Conservation (phyloP, 352 stramenopile species). For the Aphanomyces stellatus region DNA sequence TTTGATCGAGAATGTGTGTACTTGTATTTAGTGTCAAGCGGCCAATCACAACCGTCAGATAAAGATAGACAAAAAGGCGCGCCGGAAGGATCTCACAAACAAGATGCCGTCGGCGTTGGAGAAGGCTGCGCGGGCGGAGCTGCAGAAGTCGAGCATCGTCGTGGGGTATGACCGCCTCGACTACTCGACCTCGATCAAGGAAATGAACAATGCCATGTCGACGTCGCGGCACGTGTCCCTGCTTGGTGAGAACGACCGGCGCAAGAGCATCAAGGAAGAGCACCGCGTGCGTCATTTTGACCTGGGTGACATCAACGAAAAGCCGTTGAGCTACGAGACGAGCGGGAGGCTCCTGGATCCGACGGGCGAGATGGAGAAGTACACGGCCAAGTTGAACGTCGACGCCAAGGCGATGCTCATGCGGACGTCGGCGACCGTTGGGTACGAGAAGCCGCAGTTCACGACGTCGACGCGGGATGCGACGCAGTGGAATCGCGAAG, state of each 20-base stretch:
- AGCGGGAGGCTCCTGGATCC: slow-evolving; percentile 41
- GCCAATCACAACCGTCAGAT: too few species aligned
- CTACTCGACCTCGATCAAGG: slow-evolving; percentile 12
- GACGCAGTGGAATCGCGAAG: slow-evolving; percentile 53
- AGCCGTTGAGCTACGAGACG: slow-evolving; percentile 5
- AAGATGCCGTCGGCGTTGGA: slow-evolving; percentile 1
- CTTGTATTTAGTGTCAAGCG: too few species aligned
- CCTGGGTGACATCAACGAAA: slow-evolving; percentile 15
- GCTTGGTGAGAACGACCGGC: neutral
- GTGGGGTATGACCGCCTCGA: slow-evolving; percentile 15
- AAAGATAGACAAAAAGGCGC: too few species aligned
- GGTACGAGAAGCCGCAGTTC: slow-evolving; percentile 40
- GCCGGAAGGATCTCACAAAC: too few species aligned
- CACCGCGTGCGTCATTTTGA: slow-evolving; percentile 15
- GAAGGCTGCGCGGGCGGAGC: slow-evolving; percentile 1
- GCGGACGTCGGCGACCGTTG: slow-evolving; percentile 48
- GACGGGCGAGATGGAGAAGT: slow-evolving; percentile 57
- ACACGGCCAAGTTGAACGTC: slow-evolving; percentile 38
- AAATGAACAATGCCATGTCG: neutral
- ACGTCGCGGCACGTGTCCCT: neutral
- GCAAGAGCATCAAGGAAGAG: slow-evolving; percentile 4
- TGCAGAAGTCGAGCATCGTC: slow-evolving; percentile 17
- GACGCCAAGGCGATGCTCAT: slow-evolving; percentile 49
- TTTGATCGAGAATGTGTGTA: too few species aligned
- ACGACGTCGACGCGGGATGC: slow-evolving; percentile 57